Evolutionary conservation across 2,329 filamentous ascomycete genomes (phyloP), one percentile per base, ranked within the genome.

Genomic region (Colletotrichum neosansevieriae): DNA sequence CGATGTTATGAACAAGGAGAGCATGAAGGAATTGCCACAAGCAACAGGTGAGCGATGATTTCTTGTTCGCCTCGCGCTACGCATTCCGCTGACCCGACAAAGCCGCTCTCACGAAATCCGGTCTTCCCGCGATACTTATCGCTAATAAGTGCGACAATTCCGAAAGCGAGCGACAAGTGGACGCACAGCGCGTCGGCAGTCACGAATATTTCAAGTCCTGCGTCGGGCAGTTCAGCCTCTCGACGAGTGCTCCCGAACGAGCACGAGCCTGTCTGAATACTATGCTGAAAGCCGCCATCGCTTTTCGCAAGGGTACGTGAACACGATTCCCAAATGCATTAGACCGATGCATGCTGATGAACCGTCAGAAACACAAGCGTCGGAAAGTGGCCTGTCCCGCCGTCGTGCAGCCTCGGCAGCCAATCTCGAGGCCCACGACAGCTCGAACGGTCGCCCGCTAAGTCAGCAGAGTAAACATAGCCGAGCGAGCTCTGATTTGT

Each of bases 71-170:
- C 24, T 58, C 45, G 36, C 44, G 64, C 51, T 47, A 64, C 42
- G 21, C 21, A 50, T 24, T 67, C 50, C 65, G 64, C 74, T 77
- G 61, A 75, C 70, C 56, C 57, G 58, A 74, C 78, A 32, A 36
- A 97, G 94, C 89, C 81, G 90, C 91, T 47, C 84, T 97, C 58
- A 87, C 89, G 66, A 91, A 91, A 73, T 89, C 91, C 17, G 86
- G 86, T 24, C 81, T 97, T 44, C 94, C 94, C 9, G 92, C 91
- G 60, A 86, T 95, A 70, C 86, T 98, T 47, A 92, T 97, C 58
- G 93, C 94, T 63, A 95, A 91, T 78, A 98, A 98, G 84, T 97
- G 93, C 82, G 95, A 98, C 78, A 88, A 89, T 58, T 89, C 91
- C 54, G 88, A 91, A 70, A 86, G 88, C 66, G 83, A 89, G 67